Evolutionary conservation across 345 rosid genomes (phyloP), one percentile per base, ranked within the genome.

Genomic region (Dimocarpus longan): DNA sequence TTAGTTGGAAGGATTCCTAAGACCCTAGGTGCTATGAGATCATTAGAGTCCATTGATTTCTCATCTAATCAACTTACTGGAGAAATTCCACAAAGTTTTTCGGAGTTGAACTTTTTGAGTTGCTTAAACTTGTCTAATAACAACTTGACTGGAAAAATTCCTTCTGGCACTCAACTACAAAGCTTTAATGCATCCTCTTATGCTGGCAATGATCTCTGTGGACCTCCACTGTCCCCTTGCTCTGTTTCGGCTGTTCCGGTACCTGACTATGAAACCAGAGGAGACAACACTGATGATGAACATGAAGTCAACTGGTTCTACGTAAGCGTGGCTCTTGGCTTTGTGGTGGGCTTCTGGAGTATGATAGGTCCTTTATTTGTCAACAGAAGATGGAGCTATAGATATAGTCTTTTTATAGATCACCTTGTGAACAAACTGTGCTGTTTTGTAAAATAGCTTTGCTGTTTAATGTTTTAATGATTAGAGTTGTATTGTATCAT

Each of bases 31-130:
- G 24, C 3, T 26, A 44, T 74, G 77, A 63, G 6, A 42, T 24
- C 54, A 15, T 74, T 74, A 44, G 57, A 60, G 6, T 24, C 43
- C 0, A 5, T 43, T 6, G 69, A 74, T 74, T 63, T 79, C 7
- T 79, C 77, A 7, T 4, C 0, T 0, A 72, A 79, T 22, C 44
- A 39, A 26, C 28, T 79, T 22, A 72, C 67, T 0, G 59, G 81
- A 7, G 21, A 72, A 50, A 79, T 79, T 18, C 76, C 77, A 13
- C 9, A 4, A 22, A 70, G 80, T 12, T 69, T 70, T 10, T 59
- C 66, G 0, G 37, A 16, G 3, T 42, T 60, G 59, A 77, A 7
- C 1, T 77, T 77, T 21, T 39, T 69, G 28, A 59, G 44, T 59
- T 67, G 26, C 16, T 46, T 69, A 28, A 77, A 69, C 40, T 42